Evolutionary conservation across 2,329 filamentous ascomycete species (phyloP), one percentile per base, ranked within the genome.

Genomic region (Aaosphaeria pasadenensis): DNA sequence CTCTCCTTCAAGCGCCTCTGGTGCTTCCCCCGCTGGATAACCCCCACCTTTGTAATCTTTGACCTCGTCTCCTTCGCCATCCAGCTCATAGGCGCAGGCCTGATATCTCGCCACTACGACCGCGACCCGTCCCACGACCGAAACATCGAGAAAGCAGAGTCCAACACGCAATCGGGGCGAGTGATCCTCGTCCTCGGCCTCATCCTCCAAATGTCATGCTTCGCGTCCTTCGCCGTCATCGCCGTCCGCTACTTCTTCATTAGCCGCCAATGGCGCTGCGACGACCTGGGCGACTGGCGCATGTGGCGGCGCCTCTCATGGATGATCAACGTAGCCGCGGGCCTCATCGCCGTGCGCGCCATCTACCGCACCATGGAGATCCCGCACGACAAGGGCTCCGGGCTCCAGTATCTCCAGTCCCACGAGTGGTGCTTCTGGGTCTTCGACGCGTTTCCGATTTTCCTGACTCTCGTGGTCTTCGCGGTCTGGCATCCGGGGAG

Each of bases 351-450:
- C 66, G 51, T 78, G 4, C 76, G 78, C 11, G 79, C 74, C n/a
- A 69, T 80, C 30, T 82, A 77, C 50, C 74, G 78, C n/a, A 72
- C 77, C 4, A 70, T 77, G 42, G 78, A 82, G 53, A 81, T 80
- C 50, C 73, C 74, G 0, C 70, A 78, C 33, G 78, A 78, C 44
- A 58, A 58, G 43, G 50, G 57, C 11, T 62, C 65, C 0, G 75
- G 74, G n/a, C 62, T 77, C 5, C 71, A 73, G 11, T 81, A 81
- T 53, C 63, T 75, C 1, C 77, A 79, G 54, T 68, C 58, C 4
- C 73, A 77, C 24, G 78, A 81, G 52, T 80, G 78, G 74, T 74
- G 76, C 30, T 76, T 81, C 47, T 81, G 77, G 69, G 70, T 73
- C 2, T 75, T 81, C 11, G 79, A 81, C 50, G 71, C 74, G 0